Base-by-base conservation (phyloP, 345 rosid species). In the Iberis pinnata region DNA sequence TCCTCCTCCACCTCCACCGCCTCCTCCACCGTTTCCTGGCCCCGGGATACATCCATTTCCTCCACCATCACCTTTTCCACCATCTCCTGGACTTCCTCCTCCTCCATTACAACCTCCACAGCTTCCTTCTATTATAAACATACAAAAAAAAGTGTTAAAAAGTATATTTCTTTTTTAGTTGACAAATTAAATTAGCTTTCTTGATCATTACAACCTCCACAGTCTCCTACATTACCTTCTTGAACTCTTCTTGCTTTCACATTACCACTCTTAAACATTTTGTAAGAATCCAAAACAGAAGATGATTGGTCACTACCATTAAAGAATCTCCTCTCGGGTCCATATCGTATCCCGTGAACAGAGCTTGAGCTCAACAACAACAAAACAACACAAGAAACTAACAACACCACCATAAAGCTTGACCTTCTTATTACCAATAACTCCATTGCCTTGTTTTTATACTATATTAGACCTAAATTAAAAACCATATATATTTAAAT, bases 191-290 rank as follows among this genome's bases (percentile, higher is more conserved):
- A n/a, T 22, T 22, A 22, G 6, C 25, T 6, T 22, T 22, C 25
- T 22, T 22, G 25, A 22, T 16, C 31, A 0, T 19, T 48, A 38
- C 64, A 48, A 39, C 27, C 20, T 38, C 64, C 64, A 47, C 47
- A 53, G 14, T 62, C 46, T 39, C 37, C 61, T 19, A 16, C 43
- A 8, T 27, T 6, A 27, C 49, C 9, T 63, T 63, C 51, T 56
- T 64, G 50, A 29, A 64, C 38, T 55, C 44, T 40, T 48, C 57
- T 18, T 13, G 42, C 51, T 56, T 64, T 48, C 12, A n/a, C 40
- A 20, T 40, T 29, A 20, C 10, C 61, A 32, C 42, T 43, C 32
- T 41, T 31, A 48, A 17, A 40, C 62, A 17, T 42, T 32, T 32
- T 31, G 0, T 42, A 19, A 0, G 62, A 17, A 14, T 9, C 37